phyloP scores from a whole-genome alignment of 2,329 filamentous ascomycete species.

The Exophiala sideris region DNA sequence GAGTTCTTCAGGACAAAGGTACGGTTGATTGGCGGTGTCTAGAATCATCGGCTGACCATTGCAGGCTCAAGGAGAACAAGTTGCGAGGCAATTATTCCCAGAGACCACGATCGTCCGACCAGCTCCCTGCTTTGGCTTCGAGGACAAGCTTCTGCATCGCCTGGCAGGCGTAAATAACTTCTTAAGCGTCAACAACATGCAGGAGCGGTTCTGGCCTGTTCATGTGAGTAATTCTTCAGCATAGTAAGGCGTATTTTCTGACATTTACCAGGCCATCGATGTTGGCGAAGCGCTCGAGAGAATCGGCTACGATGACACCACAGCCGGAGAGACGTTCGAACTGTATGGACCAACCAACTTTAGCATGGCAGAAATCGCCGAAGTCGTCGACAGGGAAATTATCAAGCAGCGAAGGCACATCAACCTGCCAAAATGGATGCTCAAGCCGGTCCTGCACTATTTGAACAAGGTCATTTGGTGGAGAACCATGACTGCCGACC shows the following conservation, averaged over 20 bases:
- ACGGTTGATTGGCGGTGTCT: constrained; percentile 19
- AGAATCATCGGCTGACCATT: constrained; percentile 4
- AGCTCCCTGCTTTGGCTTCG: constrained; percentile 89
- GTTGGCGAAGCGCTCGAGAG: constrained; percentile 82
- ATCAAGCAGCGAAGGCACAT: constrained; percentile 84
- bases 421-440: constrained; percentile 77
- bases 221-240: constrained; percentile 59
- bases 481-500: constrained; percentile 72
- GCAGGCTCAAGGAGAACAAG: constrained; percentile 73
- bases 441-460: constrained; percentile 70
- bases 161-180: constrained; percentile 77
- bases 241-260: constrained; percentile 7
- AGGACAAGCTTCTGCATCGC: constrained; percentile 85
- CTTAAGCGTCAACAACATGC: constrained; percentile 89
- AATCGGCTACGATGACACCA: constrained; percentile 88
- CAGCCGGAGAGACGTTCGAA: constrained; percentile 86
- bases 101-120: constrained; percentile 96
- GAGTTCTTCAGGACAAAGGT: constrained; percentile 92
- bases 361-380: constrained; percentile 79
- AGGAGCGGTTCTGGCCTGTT: constrained; percentile 85
- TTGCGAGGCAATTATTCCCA: constrained; percentile 84
- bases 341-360: constrained; percentile 93
- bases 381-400: constrained; percentile 87
- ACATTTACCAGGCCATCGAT: constrained; percentile 68
- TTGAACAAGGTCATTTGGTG: constrained; percentile 87